Percentiles rank a stretch among this genome's conserved stretches.
These are phyloP conservation scores for Epichloe elymi DNA, from an alignment of 2,329 filamentous ascomycete species.

Conservation along the genomic window DNA sequence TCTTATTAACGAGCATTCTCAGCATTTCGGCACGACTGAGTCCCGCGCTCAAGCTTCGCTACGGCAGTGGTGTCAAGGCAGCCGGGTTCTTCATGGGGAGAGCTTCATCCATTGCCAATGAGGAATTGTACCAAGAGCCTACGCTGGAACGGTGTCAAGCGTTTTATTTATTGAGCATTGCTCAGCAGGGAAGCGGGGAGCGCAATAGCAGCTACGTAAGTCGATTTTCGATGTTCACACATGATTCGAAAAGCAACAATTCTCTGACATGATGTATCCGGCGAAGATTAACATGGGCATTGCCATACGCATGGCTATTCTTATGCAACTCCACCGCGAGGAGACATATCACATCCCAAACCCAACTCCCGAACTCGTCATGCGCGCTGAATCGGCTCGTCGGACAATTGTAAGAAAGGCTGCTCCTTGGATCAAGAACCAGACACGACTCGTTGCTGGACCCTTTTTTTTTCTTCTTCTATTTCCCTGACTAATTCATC, in stretches of 20 bases:
- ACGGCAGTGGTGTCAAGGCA: constrained; percentile 37
- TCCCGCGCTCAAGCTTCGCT: constrained; percentile 31
- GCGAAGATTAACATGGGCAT: constrained; percentile 42
- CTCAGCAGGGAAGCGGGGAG: constrained; percentile 42
- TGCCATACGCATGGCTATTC: constrained; percentile 40
- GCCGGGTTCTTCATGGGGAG: constrained; percentile 40
- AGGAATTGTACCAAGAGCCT: constrained; percentile 38
- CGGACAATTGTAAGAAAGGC: constrained; percentile 36
- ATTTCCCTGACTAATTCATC: not conserved
- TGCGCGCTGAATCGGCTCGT: constrained; percentile 41
- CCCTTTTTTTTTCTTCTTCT: not conserved
- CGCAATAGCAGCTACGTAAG: constrained; percentile 41
- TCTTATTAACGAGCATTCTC: constrained; percentile 41
- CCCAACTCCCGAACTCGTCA: constrained; percentile 30
- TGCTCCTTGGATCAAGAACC: not conserved
- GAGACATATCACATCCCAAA: constrained; percentile 35
- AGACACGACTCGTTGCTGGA: not conserved
- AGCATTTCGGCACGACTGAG: constrained; percentile 44
- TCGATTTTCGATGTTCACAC: constrained; percentile 1
- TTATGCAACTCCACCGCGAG: constrained; percentile 42
- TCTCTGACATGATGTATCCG: not conserved
- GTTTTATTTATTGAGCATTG: constrained; percentile 45
- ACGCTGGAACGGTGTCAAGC: constrained; percentile 43
- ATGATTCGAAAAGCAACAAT: not conserved
- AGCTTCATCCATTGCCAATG: constrained; percentile 32